A percentile compares a stretch with the other conserved stretches of the same genome.
Conservation (phyloP, 2,329 filamentous ascomycete species). For the Cercospora sojina region DNA sequence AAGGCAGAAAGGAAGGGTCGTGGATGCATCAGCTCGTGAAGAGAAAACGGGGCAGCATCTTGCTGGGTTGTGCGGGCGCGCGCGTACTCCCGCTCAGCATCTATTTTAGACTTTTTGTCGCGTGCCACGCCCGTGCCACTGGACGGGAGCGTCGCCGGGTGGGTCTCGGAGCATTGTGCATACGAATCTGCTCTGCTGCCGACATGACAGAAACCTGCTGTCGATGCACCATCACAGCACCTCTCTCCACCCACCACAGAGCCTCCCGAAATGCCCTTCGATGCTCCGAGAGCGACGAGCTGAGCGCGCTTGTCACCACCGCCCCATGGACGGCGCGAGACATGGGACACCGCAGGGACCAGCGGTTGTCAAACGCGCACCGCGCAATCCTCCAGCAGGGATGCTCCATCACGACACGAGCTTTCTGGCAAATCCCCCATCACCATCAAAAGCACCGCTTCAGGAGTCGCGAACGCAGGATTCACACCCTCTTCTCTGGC, state of each 20-base stretch:
- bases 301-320: neutral
- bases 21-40: neutral
- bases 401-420: conserved; percentile 2
- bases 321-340: neutral
- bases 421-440: neutral
- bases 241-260: neutral
- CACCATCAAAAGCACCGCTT: neutral
- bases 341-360: neutral
- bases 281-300: neutral
- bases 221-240: neutral
- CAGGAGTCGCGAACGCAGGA: neutral
- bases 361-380: conserved; percentile 3
- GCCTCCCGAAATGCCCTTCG: neutral
- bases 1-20: neutral
- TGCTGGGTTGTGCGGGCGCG: neutral
- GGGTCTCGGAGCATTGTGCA: neutral
- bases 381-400: neutral
- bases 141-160: neutral
- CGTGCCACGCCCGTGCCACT: neutral
- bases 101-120: neutral
- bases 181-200: neutral
- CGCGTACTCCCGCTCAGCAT: neutral
- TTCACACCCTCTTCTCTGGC: neutral
- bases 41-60: neutral
- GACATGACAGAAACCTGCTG: neutral